phyloP scores from a whole-genome alignment of 495 filamentous ascomycete genomes.

The Cetradonia linearis region DNA sequence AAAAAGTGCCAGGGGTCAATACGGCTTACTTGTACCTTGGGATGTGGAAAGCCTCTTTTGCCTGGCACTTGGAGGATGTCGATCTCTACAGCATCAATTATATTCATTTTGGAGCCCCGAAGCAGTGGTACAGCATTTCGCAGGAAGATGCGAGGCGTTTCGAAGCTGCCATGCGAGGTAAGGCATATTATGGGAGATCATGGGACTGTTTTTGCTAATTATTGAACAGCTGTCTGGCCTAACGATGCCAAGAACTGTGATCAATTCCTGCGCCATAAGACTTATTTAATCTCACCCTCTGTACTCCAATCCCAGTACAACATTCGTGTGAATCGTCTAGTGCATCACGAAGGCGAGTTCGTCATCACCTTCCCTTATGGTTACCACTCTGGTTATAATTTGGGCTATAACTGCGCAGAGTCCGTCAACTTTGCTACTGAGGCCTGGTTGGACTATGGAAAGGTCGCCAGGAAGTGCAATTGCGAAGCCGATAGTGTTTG shows the following conservation, averaged over 20 bases:
- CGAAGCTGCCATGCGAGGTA: constrained; percentile 86
- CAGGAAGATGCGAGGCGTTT: constrained; percentile 91
- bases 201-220: background rate
- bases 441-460: constrained; percentile 87
- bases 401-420: constrained; percentile 98
- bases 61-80: constrained; percentile 97
- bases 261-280: constrained; percentile 96
- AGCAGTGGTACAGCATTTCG: constrained; percentile 99
- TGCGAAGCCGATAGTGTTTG: constrained; percentile 95
- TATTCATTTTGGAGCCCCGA: constrained; percentile 95
- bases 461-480: constrained; percentile 93
- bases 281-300: constrained; percentile 90
- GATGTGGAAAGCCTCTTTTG: constrained; percentile 99
- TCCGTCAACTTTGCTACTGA: constrained; percentile 97
- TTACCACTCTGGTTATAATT: constrained; percentile 96
- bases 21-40: constrained; percentile 97
- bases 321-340: constrained; percentile 88
- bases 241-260: constrained; percentile 93
- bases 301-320: constrained; percentile 76
- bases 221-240: constrained; percentile 60
- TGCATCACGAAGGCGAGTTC: constrained; percentile 96
- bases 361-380: constrained; percentile 98
- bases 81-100: constrained; percentile 99
- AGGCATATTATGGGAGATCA: constrained; percentile 11
- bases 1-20: constrained; percentile 93